These are phyloP conservation scores for Cryptococcus amylolentus DNA, from an alignment of 1,284 basidiomycete species.

Conservation along the genomic window DNA sequence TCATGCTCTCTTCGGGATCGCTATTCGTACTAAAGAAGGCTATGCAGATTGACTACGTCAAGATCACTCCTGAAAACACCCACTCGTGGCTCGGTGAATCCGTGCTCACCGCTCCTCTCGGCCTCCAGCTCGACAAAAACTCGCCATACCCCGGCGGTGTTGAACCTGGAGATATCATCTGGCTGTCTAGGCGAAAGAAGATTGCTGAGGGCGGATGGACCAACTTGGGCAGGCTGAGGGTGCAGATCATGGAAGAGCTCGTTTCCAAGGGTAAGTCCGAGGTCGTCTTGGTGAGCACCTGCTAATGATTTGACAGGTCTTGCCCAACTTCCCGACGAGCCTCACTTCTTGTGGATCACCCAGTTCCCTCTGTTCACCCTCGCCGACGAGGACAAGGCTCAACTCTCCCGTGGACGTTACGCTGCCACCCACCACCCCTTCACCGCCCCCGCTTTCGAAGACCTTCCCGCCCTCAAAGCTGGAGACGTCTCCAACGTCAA, in stretches of 20 bases:
- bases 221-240: slow-evolving; percentile 68
- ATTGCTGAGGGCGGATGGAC: slow-evolving; percentile 68
- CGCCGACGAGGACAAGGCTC: slow-evolving; percentile 81
- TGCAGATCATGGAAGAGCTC: slow-evolving; percentile 60
- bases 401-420: slow-evolving; percentile 79
- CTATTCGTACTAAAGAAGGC: background rate
- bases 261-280: slow-evolving; percentile 61
- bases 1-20: background rate
- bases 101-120: slow-evolving; percentile 37
- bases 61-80: slow-evolving; percentile 41
- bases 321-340: slow-evolving; percentile 56
- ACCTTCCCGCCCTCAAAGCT: slow-evolving; percentile 67
- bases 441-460: slow-evolving; percentile 89
- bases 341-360: slow-evolving; percentile 91
- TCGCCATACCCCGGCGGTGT: slow-evolving; percentile 35
- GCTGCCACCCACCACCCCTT: slow-evolving; percentile 91
- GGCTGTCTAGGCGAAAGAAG: slow-evolving; percentile 54
- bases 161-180: slow-evolving; percentile 54
- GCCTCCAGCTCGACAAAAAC: slow-evolving; percentile 32
- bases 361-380: slow-evolving; percentile 92
- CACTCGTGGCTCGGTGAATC: slow-evolving; percentile 40
- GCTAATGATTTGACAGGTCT: slow-evolving; percentile 52
- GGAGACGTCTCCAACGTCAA: slow-evolving; percentile 68
- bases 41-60: slow-evolving; percentile 39
- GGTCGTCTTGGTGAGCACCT: slow-evolving; percentile 4